Evolutionary conservation across 305 asterid species (phyloP).

Genomic region (Petunia hybrid): DNA sequence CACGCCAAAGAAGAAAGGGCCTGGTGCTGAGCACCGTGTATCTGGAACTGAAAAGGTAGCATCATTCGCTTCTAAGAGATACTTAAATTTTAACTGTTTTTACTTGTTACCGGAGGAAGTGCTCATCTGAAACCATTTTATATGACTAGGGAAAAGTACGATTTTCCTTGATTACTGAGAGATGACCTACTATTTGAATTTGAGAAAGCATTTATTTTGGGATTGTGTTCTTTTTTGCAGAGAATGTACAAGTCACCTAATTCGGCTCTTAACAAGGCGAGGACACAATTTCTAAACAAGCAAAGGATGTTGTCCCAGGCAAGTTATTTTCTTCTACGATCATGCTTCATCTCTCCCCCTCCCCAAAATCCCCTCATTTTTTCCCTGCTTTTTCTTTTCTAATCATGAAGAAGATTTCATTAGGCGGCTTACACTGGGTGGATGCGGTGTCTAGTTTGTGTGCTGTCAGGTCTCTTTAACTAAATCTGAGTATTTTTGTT

Average conservation of each 20-base stretch:
- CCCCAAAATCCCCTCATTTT: not conserved
- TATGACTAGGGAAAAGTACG: not conserved
- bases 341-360: not conserved
- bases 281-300: conserved; percentile 82
- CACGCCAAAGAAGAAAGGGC: conserved; percentile 63
- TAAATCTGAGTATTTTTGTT: not conserved
- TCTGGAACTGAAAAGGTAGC: conserved; percentile 73
- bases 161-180: not conserved
- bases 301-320: conserved; percentile 80
- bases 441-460: not conserved
- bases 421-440: not conserved
- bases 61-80: not conserved
- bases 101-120: not conserved
- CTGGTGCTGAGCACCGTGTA: conserved; percentile 59
- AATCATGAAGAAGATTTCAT: not conserved
- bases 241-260: conserved; percentile 81
- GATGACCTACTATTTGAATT: not conserved
- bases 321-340: conserved; percentile 24
- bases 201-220: conserved; percentile 2
- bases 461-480: not conserved
- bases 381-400: not conserved
- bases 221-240: conserved; percentile 45
- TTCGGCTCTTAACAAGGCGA: conserved; percentile 79
- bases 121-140: not conserved
- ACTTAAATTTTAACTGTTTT: not conserved